These are phyloP conservation scores for Durusdinium trenchii DNA, from an alignment of 73 alveolate species.

Conservation along the genomic window DNA sequence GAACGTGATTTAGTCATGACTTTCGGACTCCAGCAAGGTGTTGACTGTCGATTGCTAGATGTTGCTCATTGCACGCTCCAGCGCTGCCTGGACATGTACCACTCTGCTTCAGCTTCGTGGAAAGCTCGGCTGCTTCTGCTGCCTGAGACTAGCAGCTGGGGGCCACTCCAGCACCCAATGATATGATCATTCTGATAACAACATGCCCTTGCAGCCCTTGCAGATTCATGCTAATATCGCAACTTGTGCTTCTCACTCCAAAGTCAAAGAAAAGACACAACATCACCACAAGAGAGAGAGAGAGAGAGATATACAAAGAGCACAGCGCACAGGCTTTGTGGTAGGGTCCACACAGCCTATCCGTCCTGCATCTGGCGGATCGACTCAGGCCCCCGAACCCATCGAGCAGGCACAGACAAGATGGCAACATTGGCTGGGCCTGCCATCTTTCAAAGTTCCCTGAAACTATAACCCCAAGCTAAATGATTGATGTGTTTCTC, in stretches of 20 bases:
- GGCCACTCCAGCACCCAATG: no score
- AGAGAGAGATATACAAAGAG: not conserved
- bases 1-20: not conserved
- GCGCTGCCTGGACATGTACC: slow-evolving; percentile 14
- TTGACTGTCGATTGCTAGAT: not conserved
- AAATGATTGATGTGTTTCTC: not conserved
- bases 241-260: not conserved
- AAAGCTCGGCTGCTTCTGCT: slow-evolving; percentile 26
- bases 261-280: not conserved
- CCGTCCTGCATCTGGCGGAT: no score
- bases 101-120: slow-evolving; percentile 41
- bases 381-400: slow-evolving; percentile 4
- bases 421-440: slow-evolving; percentile 35
- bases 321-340: not conserved
- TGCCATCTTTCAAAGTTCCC: not conserved
- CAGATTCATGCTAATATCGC: not conserved
- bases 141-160: no score
- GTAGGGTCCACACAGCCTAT: no score
- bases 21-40: no score
- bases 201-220: not conserved
- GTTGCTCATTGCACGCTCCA: not conserved
- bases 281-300: not conserved
- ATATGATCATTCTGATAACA: not conserved
- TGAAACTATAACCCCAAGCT: not conserved
- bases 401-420: slow-evolving; percentile 44